Conservation (phyloP, 352 stramenopile genomes). For the Pythium dissotocum region DNA sequence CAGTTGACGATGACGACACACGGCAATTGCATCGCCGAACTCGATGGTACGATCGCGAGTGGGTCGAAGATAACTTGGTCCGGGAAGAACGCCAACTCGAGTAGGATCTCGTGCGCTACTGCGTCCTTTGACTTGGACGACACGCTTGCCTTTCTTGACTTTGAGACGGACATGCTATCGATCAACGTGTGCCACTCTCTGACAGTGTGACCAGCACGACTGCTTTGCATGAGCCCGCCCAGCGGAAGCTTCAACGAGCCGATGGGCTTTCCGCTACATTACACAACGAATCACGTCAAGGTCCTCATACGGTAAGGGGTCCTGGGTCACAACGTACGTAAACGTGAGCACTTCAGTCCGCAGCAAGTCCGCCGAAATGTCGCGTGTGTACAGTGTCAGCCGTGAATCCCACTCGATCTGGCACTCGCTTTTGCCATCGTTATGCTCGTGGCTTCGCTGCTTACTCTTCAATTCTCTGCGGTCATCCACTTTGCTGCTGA, state of each 20-base stretch:
- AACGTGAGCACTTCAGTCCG: slow-evolving; percentile 38
- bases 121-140: slow-evolving; percentile 8
- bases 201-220: slow-evolving; percentile 14
- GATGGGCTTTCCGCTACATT: slow-evolving; percentile 31
- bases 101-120: background rate
- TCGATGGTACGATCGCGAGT: background rate
- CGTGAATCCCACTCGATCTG: slow-evolving; percentile 37
- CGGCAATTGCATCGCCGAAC: background rate
- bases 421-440: slow-evolving; percentile 5
- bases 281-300: background rate
- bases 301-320: background rate
- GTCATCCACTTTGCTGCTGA: slow-evolving; percentile 37
- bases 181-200: slow-evolving; percentile 30
- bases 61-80: slow-evolving; percentile 33
- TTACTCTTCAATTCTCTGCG: slow-evolving; percentile 37
- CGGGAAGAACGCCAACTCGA: slow-evolving; percentile 32
- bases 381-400: slow-evolving; percentile 41
- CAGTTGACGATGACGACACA: slow-evolving; percentile 9
- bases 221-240: slow-evolving; percentile 17
- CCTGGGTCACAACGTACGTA: slow-evolving; percentile 25
- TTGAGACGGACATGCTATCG: background rate
- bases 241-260: slow-evolving; percentile 43
- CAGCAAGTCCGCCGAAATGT: slow-evolving; percentile 38
- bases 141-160: background rate
- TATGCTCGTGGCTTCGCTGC: background rate